Base-by-base conservation (phyloP, 2,329 filamentous ascomycete genomes). In the Leptoxyphium fumago region DNA sequence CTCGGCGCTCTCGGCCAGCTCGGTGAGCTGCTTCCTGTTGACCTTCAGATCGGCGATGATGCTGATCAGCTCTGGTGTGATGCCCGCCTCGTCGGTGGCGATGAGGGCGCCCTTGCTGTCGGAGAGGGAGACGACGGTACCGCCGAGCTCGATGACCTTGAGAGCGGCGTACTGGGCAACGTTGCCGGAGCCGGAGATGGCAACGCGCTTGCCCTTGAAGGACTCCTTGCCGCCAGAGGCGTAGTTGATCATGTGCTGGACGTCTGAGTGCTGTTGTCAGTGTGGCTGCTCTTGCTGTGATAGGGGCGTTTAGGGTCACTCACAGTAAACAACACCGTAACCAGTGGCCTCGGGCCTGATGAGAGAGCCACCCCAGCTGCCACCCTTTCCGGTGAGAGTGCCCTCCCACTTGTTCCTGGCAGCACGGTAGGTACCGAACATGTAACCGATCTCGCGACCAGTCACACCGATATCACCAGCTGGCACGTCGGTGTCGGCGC, bases 301-400 rank as follows among this genome's bases (percentile, higher is more conserved):
- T 21, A 14, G 15, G 34, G 11, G n/a, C 15, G 29, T 32, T 13
- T 29, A 29, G 18, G 32, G 9, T 13, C 11, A 65, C 72, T 60
- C 58, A 77, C 74, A 61, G 78, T 96, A 96, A 65, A 95, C 81
- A 48, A 95, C 78, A 67, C 91, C 91, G 69, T 85, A 96, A 48
- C 91, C 91, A 45, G 91, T 98, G 57, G 91, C 91, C 75, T 98
- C 88, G 50, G 91, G 89, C 51, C 91, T 78, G 72, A 96, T 95
- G 69, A 95, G 71, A 62, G 77, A 84, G 60, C 91, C 91, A 66
- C 91, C 91, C 87, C 89, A 96, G 68, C 70, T 77, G 57, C 82
- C 77, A 53, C 89, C 89, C 80, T 98, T 98, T 56, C 91, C 89
- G 46, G 91, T 98, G 56, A 98, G 75, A 52, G 95, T 83, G 65